These are phyloP conservation scores for Haematococcus lacustris DNA, from an alignment of 139 green algal species.

Conservation along the genomic window DNA sequence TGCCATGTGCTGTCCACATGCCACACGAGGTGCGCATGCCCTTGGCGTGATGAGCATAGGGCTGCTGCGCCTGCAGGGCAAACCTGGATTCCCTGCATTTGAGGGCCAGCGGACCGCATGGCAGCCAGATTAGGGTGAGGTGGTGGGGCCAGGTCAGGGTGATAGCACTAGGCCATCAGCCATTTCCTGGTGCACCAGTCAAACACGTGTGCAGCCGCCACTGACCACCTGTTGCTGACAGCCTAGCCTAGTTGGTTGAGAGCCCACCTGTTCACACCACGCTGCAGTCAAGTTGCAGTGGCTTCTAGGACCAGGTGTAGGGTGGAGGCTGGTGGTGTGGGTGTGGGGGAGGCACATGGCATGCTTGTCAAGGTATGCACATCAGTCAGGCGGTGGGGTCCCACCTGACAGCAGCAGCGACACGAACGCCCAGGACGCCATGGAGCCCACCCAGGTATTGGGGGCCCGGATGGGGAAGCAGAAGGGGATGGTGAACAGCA, in stretches of 20 bases:
- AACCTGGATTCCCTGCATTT: not conserved
- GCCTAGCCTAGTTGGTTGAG: no score
- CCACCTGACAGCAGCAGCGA: constrained; percentile 30
- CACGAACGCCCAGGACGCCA: constrained; percentile 37
- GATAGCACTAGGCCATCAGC: no score
- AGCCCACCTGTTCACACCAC: not conserved
- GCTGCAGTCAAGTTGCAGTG: not conserved
- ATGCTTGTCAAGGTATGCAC: not conserved
- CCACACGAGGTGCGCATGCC: no score
- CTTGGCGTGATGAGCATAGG: no score
- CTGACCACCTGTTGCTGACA: no score
- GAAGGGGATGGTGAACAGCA: constrained; percentile 36
- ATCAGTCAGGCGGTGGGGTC: not conserved
- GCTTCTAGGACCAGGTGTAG: not conserved
- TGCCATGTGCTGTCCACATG: not conserved
- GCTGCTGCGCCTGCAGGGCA: not conserved
- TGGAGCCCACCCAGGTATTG: constrained; percentile 25
- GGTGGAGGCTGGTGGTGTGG: not conserved
- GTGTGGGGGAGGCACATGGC: not conserved
- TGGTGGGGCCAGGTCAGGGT: no score
- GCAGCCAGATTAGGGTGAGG: not conserved
- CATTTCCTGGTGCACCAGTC: no score
- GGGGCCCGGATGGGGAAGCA: constrained; percentile 10
- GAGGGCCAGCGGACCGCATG: not conserved
- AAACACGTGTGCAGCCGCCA: no score